phyloP scores from a whole-genome alignment of 345 rosid genomes.

The Crucihimalaya himalaica region DNA sequence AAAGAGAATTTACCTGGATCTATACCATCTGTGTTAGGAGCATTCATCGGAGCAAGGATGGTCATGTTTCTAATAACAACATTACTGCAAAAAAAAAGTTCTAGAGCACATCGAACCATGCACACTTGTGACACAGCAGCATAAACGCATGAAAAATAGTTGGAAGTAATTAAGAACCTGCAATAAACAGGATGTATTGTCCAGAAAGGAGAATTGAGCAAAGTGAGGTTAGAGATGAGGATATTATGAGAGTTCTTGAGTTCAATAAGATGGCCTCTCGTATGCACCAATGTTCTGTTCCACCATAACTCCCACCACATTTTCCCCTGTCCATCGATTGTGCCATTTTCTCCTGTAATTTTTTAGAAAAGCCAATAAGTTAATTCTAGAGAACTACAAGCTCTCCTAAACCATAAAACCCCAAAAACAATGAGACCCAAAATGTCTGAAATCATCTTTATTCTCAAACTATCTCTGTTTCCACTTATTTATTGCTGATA shows the following conservation, averaged over 20 bases:
- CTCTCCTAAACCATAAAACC: neutral
- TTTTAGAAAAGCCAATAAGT: neutral
- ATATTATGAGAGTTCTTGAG: constrained; percentile 73
- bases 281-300: constrained; percentile 83
- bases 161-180: constrained; percentile 53
- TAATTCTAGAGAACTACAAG: neutral
- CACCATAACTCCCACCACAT: constrained; percentile 99
- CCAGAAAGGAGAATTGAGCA: constrained; percentile 94
- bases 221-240: constrained; percentile 84
- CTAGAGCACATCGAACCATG: neutral
- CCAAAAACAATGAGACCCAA: neutral
- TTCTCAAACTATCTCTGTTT: neutral
- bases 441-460: neutral
- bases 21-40: constrained; percentile 98
- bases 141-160: neutral
- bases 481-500: neutral
- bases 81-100: constrained; percentile 52
- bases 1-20: constrained; percentile 62
- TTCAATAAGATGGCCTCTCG: constrained; percentile 95
- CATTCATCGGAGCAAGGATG: constrained; percentile 87
- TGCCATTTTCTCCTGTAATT: constrained; percentile 80
- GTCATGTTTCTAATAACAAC: constrained; percentile 84
- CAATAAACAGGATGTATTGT: constrained; percentile 93
- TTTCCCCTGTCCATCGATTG: constrained; percentile 92
- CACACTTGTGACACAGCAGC: neutral